Percentiles rank a stretch among this genome's conserved stretches.
Evolutionary conservation across 2,329 filamentous ascomycete species (phyloP).

Genomic region (Ophidiomyces ophidiicola): DNA sequence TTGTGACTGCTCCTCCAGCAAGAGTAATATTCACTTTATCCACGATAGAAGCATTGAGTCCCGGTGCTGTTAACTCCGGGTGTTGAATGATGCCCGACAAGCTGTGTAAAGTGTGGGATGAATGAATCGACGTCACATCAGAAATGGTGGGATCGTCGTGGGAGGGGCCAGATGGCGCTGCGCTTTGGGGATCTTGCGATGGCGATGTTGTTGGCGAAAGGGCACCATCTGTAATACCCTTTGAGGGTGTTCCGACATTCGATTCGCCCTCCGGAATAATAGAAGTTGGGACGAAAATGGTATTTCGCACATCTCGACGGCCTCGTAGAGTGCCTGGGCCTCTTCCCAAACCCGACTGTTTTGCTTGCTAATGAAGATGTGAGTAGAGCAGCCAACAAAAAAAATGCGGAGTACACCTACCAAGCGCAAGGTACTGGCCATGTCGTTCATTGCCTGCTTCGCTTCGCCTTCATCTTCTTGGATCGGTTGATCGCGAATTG

Average conservation of each 20-base stretch:
- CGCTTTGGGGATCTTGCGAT: slow-evolving; percentile 25
- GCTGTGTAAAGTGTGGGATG: slow-evolving; percentile 64
- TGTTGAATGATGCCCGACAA: slow-evolving; percentile 61
- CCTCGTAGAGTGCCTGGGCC: slow-evolving; percentile 70
- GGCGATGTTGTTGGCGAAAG: slow-evolving; percentile 20
- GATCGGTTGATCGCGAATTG: slow-evolving; percentile 39
- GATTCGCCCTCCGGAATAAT: slow-evolving; percentile 26
- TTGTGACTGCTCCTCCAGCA: slow-evolving; percentile 58
- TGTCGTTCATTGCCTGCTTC: slow-evolving; percentile 37
- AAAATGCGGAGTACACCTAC: slow-evolving; percentile 20
- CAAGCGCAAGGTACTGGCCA: slow-evolving; percentile 38
- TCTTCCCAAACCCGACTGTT: slow-evolving; percentile 46
- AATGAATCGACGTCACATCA: slow-evolving; percentile 84
- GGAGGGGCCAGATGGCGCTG: slow-evolving; percentile 40
- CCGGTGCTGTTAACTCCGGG: slow-evolving; percentile 65
- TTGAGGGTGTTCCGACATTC: slow-evolving; percentile 24
- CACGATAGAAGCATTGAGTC: slow-evolving; percentile 77
- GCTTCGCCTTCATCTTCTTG: slow-evolving; percentile 39
- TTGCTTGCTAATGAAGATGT: slow-evolving; percentile 30
- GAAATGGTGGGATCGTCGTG: slow-evolving; percentile 58
- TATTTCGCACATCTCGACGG: slow-evolving; percentile 82
- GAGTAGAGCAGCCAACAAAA: slow-evolving; percentile 10
- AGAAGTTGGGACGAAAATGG: slow-evolving; percentile 59
- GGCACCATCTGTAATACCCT: slow-evolving; percentile 19
- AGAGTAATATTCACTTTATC: slow-evolving; percentile 84